Base-by-base conservation (phyloP, 805 yeast genomes). In the Wickerhamiella sergipiensis region DNA sequence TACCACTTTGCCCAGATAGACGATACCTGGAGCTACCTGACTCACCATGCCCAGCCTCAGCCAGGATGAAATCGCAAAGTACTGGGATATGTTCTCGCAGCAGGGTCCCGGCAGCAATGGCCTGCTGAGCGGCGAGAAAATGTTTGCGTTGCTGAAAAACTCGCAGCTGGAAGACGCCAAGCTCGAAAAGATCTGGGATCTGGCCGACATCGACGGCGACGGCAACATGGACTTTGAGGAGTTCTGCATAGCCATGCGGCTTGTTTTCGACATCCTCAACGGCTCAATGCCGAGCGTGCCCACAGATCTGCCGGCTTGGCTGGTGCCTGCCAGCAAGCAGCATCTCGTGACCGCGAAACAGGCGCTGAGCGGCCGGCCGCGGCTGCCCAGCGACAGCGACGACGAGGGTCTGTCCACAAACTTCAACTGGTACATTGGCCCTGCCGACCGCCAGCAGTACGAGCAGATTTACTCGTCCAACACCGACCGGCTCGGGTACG, bases 361-460 rank as follows among this genome's bases (percentile, higher is more conserved):
- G 54, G 92, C 95, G 6, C 59, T 67, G 38, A 13, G 50, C 38
- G 61, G 62, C 46, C 31, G 38, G 39, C 31, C 52, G 6, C 44
- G 61, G 18, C 31, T 21, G 18, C 54, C 33, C 59, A n/a, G 19
- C 38, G 72, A 68, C 53, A 71, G 65, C 52, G 79, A 78, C 50
- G 83, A 75, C 56, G 87, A 82, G 47, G 90, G 83, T 44, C 79
- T 80, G 42, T 77, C 78, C 21, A 74, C 79, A 39, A 85, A 81
- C 60, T 86, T 92, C 62, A 95, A 89, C 64, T 92, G 98, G 98
- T 92, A 92, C 68, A 88, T 92, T 57, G 80, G 95, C 3, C 97
- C 97, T 21, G 75, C 80, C 9, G 97, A 92, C 61, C 79, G 81
- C 61, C 59, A 78, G 2, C 77, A 83, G 15, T 92, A 92, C 67